Conservation (phyloP, 2,329 filamentous ascomycete genomes). For the Leptosphaerulina australis region DNA sequence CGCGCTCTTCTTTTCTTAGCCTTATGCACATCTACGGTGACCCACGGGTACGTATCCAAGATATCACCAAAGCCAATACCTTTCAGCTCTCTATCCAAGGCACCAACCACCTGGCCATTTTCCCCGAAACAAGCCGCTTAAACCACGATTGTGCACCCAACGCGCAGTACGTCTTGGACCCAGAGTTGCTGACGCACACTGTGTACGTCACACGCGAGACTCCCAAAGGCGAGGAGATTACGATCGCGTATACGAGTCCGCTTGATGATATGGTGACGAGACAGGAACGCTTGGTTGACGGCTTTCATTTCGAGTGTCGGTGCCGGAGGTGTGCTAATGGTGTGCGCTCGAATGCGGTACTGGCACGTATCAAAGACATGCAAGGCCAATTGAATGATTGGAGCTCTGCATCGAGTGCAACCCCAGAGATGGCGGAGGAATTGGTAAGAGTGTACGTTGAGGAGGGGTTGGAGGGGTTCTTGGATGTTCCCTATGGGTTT, state of each 20-base stretch:
- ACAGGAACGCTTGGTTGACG: slow-evolving; percentile 38
- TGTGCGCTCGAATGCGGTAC: slow-evolving; percentile 37
- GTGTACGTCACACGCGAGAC: slow-evolving; percentile 47
- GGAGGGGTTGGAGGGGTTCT: slow-evolving; percentile 49
- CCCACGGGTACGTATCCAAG: slow-evolving; percentile 34
- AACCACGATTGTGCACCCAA: slow-evolving; percentile 52
- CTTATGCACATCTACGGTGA: slow-evolving; percentile 39
- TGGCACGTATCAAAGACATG: slow-evolving; percentile 39
- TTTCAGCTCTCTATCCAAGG: slow-evolving; percentile 40
- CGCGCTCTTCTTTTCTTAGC: slow-evolving; percentile 25
- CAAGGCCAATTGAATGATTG: slow-evolving; percentile 44
- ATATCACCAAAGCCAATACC: slow-evolving; percentile 46
- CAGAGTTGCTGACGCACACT: slow-evolving; percentile 47
- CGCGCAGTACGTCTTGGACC: slow-evolving; percentile 51
- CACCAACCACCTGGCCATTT: slow-evolving; percentile 43
- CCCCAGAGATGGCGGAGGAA: slow-evolving; percentile 38
- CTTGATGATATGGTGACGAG: slow-evolving; percentile 40
- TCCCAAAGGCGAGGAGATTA: slow-evolving; percentile 48
- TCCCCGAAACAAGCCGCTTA: slow-evolving; percentile 49
- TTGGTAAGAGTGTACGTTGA: slow-evolving; percentile 45
- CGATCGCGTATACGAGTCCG: slow-evolving; percentile 51
- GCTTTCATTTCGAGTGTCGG: slow-evolving; percentile 51
- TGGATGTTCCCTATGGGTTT: slow-evolving; percentile 50
- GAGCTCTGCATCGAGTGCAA: slow-evolving; percentile 24
- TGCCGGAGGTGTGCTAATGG: slow-evolving; percentile 45